These are phyloP conservation scores for Trichoderma breve DNA, from an alignment of 2,329 filamentous ascomycete genomes.

Conservation along the genomic window DNA sequence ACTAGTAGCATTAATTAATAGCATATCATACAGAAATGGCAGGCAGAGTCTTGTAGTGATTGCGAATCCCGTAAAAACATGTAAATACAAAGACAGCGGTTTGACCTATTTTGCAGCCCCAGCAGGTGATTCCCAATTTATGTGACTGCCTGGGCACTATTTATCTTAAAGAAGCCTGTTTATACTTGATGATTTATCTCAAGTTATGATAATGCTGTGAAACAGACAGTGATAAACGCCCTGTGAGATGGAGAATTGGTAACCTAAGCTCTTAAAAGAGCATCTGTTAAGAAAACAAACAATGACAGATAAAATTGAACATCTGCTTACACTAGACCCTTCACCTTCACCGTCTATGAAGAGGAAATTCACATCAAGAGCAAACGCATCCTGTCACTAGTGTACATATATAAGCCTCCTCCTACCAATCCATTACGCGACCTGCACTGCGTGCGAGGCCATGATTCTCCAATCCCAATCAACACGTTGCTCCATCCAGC, in stretches of 20 bases:
- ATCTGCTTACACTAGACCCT: constrained; percentile 45
- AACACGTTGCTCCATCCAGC: constrained; percentile 24
- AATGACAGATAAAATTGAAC: constrained; percentile 30
- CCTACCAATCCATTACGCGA: constrained; percentile 29
- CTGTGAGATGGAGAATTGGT: background rate
- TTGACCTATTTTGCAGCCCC: background rate
- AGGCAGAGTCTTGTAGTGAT: background rate
- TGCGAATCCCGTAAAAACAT: background rate
- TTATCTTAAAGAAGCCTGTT: background rate
- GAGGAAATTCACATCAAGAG: constrained; percentile 40
- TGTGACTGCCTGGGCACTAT: background rate
- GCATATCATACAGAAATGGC: background rate
- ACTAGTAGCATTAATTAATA: background rate
- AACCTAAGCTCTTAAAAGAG: background rate
- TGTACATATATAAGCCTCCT: constrained; percentile 47
- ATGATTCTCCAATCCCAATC: constrained; percentile 26
- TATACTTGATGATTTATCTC: background rate
- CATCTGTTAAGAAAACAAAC: background rate
- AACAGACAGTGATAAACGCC: no score
- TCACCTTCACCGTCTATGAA: constrained; percentile 48
- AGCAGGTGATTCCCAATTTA: background rate
- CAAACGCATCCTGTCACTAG: constrained; percentile 48
- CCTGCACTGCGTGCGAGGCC: constrained; percentile 24
- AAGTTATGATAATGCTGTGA: background rate
- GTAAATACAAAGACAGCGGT: background rate